A percentile compares a stretch with the other conserved stretches of the same genome.
These are phyloP conservation scores for Sequoiadendron giganteum DNA, from an alignment of 75 land plant genomes.

Conservation along the genomic window DNA sequence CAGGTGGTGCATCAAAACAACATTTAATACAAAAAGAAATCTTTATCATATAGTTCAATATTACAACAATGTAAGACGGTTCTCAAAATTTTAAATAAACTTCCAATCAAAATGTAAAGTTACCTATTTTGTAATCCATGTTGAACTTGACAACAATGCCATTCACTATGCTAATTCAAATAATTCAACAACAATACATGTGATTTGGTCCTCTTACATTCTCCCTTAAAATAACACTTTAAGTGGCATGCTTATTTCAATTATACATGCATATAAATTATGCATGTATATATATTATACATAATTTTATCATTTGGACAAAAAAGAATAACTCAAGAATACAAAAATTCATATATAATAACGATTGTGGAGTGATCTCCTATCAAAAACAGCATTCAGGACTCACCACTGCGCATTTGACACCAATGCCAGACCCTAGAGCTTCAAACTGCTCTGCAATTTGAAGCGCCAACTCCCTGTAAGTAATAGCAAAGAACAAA, in stretches of 20 bases:
- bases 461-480: conserved; percentile 94
- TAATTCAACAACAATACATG: neutral
- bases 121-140: neutral
- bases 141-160: neutral
- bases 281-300: neutral
- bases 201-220: neutral
- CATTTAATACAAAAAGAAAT: neutral
- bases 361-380: no score
- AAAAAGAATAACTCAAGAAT: neutral
- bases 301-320: neutral
- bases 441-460: conserved; percentile 96
- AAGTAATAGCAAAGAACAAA: conserved; percentile 1
- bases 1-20: neutral
- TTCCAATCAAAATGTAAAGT: neutral
- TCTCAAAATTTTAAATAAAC: neutral
- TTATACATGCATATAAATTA: neutral
- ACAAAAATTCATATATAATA: neutral
- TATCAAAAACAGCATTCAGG: neutral
- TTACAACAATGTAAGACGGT: neutral
- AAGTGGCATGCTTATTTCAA: neutral
- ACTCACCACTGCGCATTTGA: conserved; percentile 84
- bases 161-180: neutral
- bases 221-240: neutral
- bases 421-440: conserved; percentile 78
- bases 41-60: neutral